Percentiles rank a stretch among this genome's conserved stretches.
Evolutionary conservation across 73 alveolate species (phyloP).

Genomic region (Tetrahymena elliotti): DNA sequence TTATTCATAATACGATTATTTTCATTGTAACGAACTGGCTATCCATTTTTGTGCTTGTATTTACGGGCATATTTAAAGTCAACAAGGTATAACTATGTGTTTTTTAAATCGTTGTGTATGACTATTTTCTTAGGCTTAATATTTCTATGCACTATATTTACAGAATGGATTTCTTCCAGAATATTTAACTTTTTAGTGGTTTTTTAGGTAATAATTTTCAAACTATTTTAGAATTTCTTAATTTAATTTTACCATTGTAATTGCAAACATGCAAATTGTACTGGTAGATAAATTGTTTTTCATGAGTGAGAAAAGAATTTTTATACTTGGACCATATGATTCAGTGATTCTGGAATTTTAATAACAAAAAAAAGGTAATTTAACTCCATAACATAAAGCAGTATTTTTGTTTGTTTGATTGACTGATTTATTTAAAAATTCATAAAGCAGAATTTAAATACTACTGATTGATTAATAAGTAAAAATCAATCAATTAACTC

Average conservation of each 20-base stretch:
- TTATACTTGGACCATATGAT: not conserved
- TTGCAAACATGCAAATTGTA: not conserved
- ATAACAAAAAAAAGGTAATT: not conserved
- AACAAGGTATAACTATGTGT: not conserved
- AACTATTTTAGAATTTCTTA: not conserved
- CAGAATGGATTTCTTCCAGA: not conserved
- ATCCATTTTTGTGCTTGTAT: not conserved
- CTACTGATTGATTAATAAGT: too few relatives aligned
- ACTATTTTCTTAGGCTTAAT: not conserved
- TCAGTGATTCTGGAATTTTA: not conserved
- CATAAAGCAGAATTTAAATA: not conserved
- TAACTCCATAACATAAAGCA: not conserved
- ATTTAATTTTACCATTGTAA: not conserved
- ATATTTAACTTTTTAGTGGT: not conserved
- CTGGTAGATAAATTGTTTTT: not conserved
- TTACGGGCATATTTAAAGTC: not conserved
- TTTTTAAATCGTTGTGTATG: not conserved
- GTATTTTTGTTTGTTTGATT: not conserved
- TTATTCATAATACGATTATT: not conserved
- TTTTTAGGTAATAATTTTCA: not conserved
- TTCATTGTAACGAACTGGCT: not conserved
- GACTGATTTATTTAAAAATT: too few relatives aligned
- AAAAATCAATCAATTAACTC: too few relatives aligned
- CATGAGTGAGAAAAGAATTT: not conserved
- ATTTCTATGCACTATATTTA: not conserved